Evolutionary conservation across 371 early-diverging fungal species (phyloP), one percentile per base, ranked within the genome.

Genomic region (Nosema granulosis): DNA sequence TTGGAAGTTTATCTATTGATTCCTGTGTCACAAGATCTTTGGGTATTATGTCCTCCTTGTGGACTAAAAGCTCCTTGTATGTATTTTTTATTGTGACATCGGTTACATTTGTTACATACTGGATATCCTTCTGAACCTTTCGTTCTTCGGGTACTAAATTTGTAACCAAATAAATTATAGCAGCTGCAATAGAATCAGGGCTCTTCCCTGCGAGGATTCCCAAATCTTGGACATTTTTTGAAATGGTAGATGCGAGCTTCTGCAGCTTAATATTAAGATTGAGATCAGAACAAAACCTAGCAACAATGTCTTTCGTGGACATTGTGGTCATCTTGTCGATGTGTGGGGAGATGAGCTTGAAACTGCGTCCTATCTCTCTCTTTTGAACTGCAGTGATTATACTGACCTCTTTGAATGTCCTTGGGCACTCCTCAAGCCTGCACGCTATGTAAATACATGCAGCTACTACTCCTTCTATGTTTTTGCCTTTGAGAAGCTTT

Each of bases 371-470:
- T 54, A 87, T 83, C 58, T 87, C 87, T 50, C 75, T 83, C 68
- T 85, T 85, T 32, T 82, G 85, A 1, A 98, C 95, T 52, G 90
- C 89, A 0, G 96, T 95, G 75, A 94, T 81, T 0, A 92, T 90
- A 67, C 91, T 91, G 59, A 98, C 92, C 86, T 98, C 99, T 80
- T 94, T 92, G 85, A 95, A 96, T 0, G 99, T 95, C 74, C 99
- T 89, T 0, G 92, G 90, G 0, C 91, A 94, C 22, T 88, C 88
- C 76, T 93, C 91, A 78, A 93, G 89, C 50, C 93, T 89, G 85
- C 96, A 96, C 9, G 96, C 99, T 73, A 95, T 90, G 75, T 92
- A 94, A 77, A 98, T 92, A 83, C 95, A 95, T 0, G 95, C 94
- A 2, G 95, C 96, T 82, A 93, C 92, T 68, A 95, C 88, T 13